Conservation (phyloP, 352 stramenopile genomes). For the Globisporangium rhizosaccharum region DNA sequence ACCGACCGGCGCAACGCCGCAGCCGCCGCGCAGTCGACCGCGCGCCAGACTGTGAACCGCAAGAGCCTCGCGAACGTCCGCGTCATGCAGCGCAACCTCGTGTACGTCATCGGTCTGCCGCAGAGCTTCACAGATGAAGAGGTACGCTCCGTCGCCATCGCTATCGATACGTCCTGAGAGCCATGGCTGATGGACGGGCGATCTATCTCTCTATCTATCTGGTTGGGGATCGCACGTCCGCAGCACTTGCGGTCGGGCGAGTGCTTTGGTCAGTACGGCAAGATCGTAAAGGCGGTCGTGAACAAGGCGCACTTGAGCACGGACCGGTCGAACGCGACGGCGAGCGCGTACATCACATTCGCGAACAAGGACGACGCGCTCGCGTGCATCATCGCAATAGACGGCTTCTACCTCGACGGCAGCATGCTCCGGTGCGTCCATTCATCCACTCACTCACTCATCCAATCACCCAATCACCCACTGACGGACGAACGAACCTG, state of each 20-base stretch:
- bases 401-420: conserved; percentile 86
- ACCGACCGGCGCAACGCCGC: conserved; percentile 52
- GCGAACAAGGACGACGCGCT: conserved; percentile 87
- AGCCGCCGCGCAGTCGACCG: neutral
- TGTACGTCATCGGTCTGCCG: conserved; percentile 93
- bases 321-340: conserved; percentile 68
- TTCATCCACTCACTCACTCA: neutral
- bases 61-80: conserved; percentile 87
- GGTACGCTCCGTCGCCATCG: conserved; percentile 14
- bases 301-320: conserved; percentile 81
- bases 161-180: neutral
- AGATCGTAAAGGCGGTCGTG: conserved; percentile 91
- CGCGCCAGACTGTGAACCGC: conserved; percentile 49
- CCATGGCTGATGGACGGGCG: neutral
- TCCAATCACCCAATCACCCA: neutral
- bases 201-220: neutral
- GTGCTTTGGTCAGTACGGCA: conserved; percentile 92
- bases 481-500: too few relatives aligned
- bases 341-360: conserved; percentile 94
- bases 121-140: conserved; percentile 81
- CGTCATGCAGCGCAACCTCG: conserved; percentile 92
- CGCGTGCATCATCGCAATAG: conserved; percentile 88
- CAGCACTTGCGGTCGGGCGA: conserved; percentile 78
- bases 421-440: conserved; percentile 51
- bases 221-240: neutral